Conservation (phyloP, 768 basidiomycete genomes). For the Punctularia strigosozonata region DNA sequence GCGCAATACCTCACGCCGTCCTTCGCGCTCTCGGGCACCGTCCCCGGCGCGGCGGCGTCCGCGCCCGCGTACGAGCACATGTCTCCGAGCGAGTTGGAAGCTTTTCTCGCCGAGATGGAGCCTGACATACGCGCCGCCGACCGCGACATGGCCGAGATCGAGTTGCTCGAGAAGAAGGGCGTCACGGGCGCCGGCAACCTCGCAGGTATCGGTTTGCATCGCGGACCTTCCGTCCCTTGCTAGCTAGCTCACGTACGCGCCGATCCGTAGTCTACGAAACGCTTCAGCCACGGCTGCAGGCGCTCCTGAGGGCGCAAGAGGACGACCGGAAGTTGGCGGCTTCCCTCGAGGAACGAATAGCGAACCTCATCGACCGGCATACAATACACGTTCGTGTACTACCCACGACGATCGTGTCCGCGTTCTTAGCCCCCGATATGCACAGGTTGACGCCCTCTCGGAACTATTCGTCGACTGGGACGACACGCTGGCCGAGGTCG, state of each 20-base stretch:
- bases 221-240: not conserved
- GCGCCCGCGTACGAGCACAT: slow-evolving; percentile 51
- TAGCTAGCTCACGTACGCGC: not conserved
- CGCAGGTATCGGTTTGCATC: slow-evolving; percentile 27
- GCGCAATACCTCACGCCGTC: slow-evolving; percentile 63
- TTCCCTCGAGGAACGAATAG: slow-evolving; percentile 55
- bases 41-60: slow-evolving; percentile 30
- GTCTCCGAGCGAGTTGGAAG: slow-evolving; percentile 57
- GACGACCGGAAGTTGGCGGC: slow-evolving; percentile 47
- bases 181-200: slow-evolving; percentile 65
- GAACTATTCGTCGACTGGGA: slow-evolving; percentile 84
- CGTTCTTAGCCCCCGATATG: not conserved
- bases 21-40: slow-evolving; percentile 60
- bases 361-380: slow-evolving; percentile 53
- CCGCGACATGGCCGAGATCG: slow-evolving; percentile 71
- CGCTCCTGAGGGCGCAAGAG: slow-evolving; percentile 42
- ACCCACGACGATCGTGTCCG: too few species aligned
- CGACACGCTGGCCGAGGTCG: slow-evolving; percentile 57
- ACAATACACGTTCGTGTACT: slow-evolving; percentile 68
- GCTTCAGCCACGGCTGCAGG: slow-evolving; percentile 56
- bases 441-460: slow-evolving; percentile 67
- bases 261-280: slow-evolving; percentile 40
- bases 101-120: slow-evolving; percentile 69
- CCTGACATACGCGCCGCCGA: slow-evolving; percentile 76
- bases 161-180: slow-evolving; percentile 55